Base-by-base conservation (phyloP, 306 rosid genomes). In the Prunus dulcis region DNA sequence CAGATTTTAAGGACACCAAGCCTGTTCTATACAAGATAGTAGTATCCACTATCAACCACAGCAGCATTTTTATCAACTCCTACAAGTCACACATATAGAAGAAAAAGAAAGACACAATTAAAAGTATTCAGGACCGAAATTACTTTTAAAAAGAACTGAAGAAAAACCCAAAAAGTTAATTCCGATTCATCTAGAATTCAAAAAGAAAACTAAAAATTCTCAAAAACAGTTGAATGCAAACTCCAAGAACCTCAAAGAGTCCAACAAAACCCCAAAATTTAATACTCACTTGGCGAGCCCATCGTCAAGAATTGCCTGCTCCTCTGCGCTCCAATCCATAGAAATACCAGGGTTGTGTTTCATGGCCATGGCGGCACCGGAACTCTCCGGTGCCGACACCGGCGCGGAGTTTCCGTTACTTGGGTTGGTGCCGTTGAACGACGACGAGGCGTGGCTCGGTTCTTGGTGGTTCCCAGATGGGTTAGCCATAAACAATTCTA, bases 321-420 rank as follows among this genome's bases (percentile, higher is more conserved):
- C 99, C 14, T 95, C 99, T 0, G 91, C 13, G 13, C 86, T 88
- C 99, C 99, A 92, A 73, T 92, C 96, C 88, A 81, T 83, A 9
- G 96, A 82, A 60, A 95, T 86, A 13, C 97, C 99, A 9, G 99
- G 99, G 83, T 92, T 92, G 83, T 95, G 99, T 86, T 91, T 95
- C 97, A 89, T 82, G 64, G 91, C 85, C 23, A 78, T 46, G 79
- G 82, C 86, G 14, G 87, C 80, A 66, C 88, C 86, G 0, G 95
- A 85, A 78, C 79, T 86, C 49, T 95, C 97, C 3, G 91, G 88
- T 5, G 79, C 91, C 12, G 84, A 46, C 57, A 63, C 87, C 12
- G 83, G 83, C 8, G 76, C 65, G 30, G 93, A 85, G 79, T 84
- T 88, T 19, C 98, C 98, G 80, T 87, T 87, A 20, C 53, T 84